Base-by-base conservation (phyloP, 2,329 filamentous ascomycete genomes). In the Neurospora sp. region DNA sequence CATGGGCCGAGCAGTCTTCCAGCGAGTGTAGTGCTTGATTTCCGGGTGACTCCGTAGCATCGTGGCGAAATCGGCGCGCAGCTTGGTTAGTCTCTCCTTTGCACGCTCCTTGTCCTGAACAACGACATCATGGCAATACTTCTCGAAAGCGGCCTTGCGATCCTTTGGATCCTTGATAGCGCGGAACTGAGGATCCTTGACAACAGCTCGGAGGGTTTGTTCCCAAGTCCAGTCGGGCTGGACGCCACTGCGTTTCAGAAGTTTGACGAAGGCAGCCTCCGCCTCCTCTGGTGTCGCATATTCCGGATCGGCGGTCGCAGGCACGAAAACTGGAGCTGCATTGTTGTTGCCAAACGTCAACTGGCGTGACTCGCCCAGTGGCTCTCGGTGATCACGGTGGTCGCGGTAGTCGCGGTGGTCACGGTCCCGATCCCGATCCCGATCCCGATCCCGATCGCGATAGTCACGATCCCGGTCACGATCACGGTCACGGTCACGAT, bases 21-120 rank as follows among this genome's bases (percentile, higher is more conserved):
- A 99, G 72, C 93, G 91, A 58, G 95, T 97, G 80, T 96, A 97
- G 79, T 97, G 89, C 80, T 94, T 96, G 81, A 99, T 98, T 80
- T 99, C 96, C 72, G 94, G 93, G 80, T 99, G 95, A 74, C 93
- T 94, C 81, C 91, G 93, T 74, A 99, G 87, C 96, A 99, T 99
- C 69, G 90, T 94, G 75, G 91, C 91, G 81, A 99, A 99, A 84
- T 98, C 96, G 80, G 92, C 87, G 77, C 93, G 92, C 77, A 98
- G 86, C 83, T 97, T 98, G 76, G 92, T 86, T 80, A 97, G 86
- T 78, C 96, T 91, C 82, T 98, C 95, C 81, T 97, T 95, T 78
- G 94, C 94, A 75, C 92, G 91, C 80, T 96, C 93, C 83, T 96
- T 96, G 82, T 99, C 96, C 82, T 97, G 93, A 75, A 91, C 85